Conservation (phyloP, 2,329 filamentous ascomycete species). For the Colletotrichum orchidophilum region DNA sequence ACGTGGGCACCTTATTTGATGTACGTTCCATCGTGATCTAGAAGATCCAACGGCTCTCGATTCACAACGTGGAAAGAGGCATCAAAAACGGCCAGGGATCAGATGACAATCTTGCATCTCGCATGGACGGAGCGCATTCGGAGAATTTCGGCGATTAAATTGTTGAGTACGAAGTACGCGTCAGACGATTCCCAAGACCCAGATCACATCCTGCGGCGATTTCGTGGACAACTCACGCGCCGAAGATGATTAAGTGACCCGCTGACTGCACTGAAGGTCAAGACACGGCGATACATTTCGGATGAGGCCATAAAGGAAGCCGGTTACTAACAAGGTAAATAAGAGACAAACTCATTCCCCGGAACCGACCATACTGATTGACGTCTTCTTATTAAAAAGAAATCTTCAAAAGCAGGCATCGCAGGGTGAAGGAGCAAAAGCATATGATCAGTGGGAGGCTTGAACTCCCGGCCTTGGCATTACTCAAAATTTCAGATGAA, state of each 20-base stretch:
- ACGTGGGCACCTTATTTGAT: neutral
- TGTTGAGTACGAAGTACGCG: no score
- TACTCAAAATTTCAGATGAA: slow-evolving; percentile 19
- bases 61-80: neutral
- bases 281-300: no score
- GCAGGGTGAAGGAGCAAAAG: neutral
- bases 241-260: no score
- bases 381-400: neutral
- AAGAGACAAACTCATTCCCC: no score
- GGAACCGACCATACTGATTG: no score
- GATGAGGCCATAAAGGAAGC: no score
- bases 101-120: neutral
- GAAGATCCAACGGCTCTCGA: neutral
- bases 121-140: neutral
- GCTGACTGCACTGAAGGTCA: no score
- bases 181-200: no score
- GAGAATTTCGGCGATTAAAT: no score
- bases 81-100: neutral
- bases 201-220: no score
- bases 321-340: no score
- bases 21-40: neutral
- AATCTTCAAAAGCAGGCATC: neutral
- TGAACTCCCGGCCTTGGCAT: slow-evolving; percentile 34
- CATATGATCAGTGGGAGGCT: slow-evolving; percentile 31
- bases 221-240: no score